Base-by-base conservation (phyloP, 768 basidiomycete species). In the Calocybe indica region DNA sequence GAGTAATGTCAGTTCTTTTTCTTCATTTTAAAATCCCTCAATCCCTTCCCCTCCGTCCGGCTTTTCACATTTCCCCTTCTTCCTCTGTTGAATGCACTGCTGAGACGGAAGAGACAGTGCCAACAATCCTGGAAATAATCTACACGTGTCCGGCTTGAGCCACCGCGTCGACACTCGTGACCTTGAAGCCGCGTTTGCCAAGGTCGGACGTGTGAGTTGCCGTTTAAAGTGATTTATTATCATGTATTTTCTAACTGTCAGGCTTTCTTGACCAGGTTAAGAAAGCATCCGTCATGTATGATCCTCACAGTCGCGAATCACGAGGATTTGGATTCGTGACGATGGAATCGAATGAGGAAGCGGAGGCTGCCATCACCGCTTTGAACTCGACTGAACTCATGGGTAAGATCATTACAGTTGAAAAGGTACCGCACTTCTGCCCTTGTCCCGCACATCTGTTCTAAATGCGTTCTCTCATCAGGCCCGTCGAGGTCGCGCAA, bases 401-500 rank as follows among this genome's bases (percentile, higher is more conserved):
- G 75, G 96, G 95, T 46, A 94, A 92, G 70, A 72, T 77, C 30
- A 76, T 92, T 46, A 88, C 76, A 49, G 88, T 99, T n/a, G 89
- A 93, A 71, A 93, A 86, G 75, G 91, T 43, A 32, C 61, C 60
- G 7, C 29, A 30, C 3, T 43, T 14, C 33, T 40, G 29, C 7
- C 4, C 13, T 15, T 6, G 29, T 6, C 44, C 6, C 28, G 13
- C 43, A 36, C 7, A 43, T 7, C 35, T 51, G 56, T 10, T 40
- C 46, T 32, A 5, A 45, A 43, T 13, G 44, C 55, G 14, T 37
- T 47, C 22, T 14, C 4, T 4, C 10, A 12, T 8, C 47, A 91
- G 90, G 92, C 92, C 54, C 87, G 91, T 43, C 85, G 91, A 55
- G 92, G 87, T 47, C 85, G 92, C 52, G 92, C 91, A 12, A 76